Evolutionary conservation across 805 yeast species (phyloP), one percentile per base, ranked within the genome.

Genomic region (Metschnikowia peoriensis): DNA sequence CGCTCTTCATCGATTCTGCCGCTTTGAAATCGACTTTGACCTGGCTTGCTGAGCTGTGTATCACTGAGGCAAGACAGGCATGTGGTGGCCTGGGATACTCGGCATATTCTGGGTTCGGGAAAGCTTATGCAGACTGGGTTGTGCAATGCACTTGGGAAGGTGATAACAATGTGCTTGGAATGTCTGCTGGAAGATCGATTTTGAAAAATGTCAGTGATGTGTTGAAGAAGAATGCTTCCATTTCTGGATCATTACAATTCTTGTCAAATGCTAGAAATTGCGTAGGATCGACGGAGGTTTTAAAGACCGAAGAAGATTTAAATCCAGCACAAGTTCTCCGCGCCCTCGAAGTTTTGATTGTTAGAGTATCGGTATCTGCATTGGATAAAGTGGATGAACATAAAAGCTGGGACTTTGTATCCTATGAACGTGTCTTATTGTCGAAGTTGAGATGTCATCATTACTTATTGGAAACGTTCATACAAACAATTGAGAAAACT

Each of bases 101-200:
- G 39, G 58, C 73, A 38, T 75, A 75, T 66, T 67, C 67, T 54
- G 79, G 78, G 27, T 75, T 75, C 51, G 79, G 78, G 50, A 75
- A 73, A 62, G 67, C 75, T 41, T 72, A 67, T 53, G 73, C 70
- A 43, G 79, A 75, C 52, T 75, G 78, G 78, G 78, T 70, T 39
- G 79, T 75, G 41, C 78, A 73, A 64, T 72, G 78, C 64, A 75
- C 79, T 32, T 75, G 79, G 79, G 79, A 75, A 64, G 79, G 79
- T 63, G 79, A 75, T 60, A 75, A 75, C 66, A 75, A 69, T 58
- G 78, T 75, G 41, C 68, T 75, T 60, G 75, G 71, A 42, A 62
- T 73, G 64, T 65, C 71, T 48, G 72, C 69, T 49, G 78, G 79
- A 62, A 67, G 73, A 55, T 69, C 77, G 43, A 62, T 75, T 39